Conservation (phyloP, 768 basidiomycete species). For the Russula emetica region DNA sequence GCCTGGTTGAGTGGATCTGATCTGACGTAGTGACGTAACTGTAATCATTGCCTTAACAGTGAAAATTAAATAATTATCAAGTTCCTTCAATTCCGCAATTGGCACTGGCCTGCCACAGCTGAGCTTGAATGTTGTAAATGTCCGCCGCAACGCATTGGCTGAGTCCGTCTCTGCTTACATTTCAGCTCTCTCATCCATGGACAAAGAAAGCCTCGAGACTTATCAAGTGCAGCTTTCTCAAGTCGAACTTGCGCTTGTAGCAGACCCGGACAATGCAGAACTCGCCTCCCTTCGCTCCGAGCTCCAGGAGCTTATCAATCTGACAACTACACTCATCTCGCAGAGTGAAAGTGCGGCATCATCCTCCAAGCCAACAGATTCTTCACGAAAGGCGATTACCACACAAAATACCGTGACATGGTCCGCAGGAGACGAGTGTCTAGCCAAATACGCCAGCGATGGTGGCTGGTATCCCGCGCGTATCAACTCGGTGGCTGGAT, state of each 20-base stretch:
- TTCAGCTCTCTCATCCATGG: slow-evolving; percentile 33
- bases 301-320: slow-evolving; percentile 76
- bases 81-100: not conserved
- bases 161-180: not conserved
- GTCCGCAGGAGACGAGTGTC: slow-evolving; percentile 79
- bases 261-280: slow-evolving; percentile 71
- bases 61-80: not conserved
- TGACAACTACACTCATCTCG: slow-evolving; percentile 67
- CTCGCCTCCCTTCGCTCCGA: slow-evolving; percentile 70
- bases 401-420: slow-evolving; percentile 52
- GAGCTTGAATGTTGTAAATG: slow-evolving; percentile 19
- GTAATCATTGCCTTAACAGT: not conserved
- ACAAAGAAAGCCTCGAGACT: slow-evolving; percentile 78
- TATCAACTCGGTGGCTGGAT: slow-evolving; percentile 79
- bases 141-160: not conserved
- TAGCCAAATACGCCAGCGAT: slow-evolving; percentile 83
- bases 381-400: slow-evolving; percentile 50
- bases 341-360: slow-evolving; percentile 63
- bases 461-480: slow-evolving; percentile 85
- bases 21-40: not conserved
- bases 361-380: slow-evolving; percentile 45
- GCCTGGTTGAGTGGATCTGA: too few relatives aligned
- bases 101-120: slow-evolving; percentile 17
- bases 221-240: slow-evolving; percentile 89
- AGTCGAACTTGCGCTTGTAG: slow-evolving; percentile 72